Base-by-base conservation (phyloP, 345 rosid genomes). In the Lumnitzera racemosa region DNA sequence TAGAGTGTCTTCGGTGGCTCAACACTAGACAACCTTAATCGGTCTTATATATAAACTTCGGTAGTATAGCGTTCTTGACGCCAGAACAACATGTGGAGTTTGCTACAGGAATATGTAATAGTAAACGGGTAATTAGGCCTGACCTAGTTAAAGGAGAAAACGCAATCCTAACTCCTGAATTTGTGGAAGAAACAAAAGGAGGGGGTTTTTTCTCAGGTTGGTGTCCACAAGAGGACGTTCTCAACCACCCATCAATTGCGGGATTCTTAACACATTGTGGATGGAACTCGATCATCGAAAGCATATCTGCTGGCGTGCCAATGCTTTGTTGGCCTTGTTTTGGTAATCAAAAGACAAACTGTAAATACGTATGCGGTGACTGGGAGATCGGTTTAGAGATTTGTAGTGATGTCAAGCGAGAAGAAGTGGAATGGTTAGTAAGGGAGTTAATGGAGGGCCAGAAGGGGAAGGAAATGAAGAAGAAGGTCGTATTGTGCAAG, bases 321-420 rank as follows among this genome's bases (percentile, higher is more conserved):
- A 74, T 79, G 87, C 47, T 64, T 24, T 79, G 84, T 41, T 82
- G 84, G 80, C 82, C 87, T 2, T 79, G 79, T 56, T 82, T 82
- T 46, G 80, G 82, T 0, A 84, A 82, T 29, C 87, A 82, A 20
- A 84, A 66, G 20, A 79, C 72, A 0, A 82, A 82, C 31, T 77
- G 84, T 31, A 53, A 77, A 53, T 82, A 15, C 47, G 46, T 55
- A 15, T 75, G 87, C 23, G 63, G 15, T 0, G 71, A 82, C 13
- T 80, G 79, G 87, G 82, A 70, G 7, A 63, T 77, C 2, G 87
- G 87, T 12, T 68, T 72, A 73, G 84, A 82, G 66, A 77, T 80
- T 1, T 64, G 77, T 7, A 77, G 59, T 50, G 62, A 82, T 56
- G 82, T 77, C 16, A 82, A 67, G 51, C 72, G 82, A 51, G 74